phyloP scores from a whole-genome alignment of 192 early-diverging fungal genomes.

The Mortierella antarctica region DNA sequence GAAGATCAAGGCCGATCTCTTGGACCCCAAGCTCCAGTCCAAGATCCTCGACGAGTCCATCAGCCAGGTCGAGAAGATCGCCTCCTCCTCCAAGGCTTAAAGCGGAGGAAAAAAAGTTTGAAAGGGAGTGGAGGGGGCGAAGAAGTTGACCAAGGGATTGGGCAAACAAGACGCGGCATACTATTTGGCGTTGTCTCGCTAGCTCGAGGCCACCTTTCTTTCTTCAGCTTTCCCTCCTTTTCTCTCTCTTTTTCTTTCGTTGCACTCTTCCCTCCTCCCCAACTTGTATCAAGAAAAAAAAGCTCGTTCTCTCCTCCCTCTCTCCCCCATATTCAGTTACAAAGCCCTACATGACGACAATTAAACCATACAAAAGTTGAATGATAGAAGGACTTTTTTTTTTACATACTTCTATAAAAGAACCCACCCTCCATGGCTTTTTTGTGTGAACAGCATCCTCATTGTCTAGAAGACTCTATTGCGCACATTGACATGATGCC shows the following conservation, averaged over 20 bases:
- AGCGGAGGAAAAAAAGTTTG: neutral
- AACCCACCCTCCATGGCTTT: no score
- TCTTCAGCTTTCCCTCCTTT: neutral
- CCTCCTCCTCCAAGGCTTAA: slow-evolving; percentile 51
- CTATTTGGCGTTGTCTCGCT: neutral
- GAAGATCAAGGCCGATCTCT: slow-evolving; percentile 76
- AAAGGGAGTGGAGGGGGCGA: neutral
- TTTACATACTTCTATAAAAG: no score
- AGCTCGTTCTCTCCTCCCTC: slow-evolving; percentile 1
- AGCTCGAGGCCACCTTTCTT: neutral
- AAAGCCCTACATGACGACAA: slow-evolving; percentile 5
- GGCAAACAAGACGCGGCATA: neutral
- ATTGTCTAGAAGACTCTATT: no score
- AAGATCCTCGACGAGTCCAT: slow-evolving; percentile 55
- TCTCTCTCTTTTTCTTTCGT: slow-evolving; percentile 1
- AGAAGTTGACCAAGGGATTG: neutral
- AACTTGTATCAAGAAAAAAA: no score
- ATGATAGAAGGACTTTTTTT: no score
- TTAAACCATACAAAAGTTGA: slow-evolving; percentile 1
- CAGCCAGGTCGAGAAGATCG: slow-evolving; percentile 56
- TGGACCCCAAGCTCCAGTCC: slow-evolving; percentile 71
- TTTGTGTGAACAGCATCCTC: no score
- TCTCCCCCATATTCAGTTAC: neutral
- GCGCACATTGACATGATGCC: no score
- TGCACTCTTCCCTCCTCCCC: neutral